Evolutionary conservation across 169 alveolate genomes (phyloP).

Genomic region (Plasmodium malariae): DNA sequence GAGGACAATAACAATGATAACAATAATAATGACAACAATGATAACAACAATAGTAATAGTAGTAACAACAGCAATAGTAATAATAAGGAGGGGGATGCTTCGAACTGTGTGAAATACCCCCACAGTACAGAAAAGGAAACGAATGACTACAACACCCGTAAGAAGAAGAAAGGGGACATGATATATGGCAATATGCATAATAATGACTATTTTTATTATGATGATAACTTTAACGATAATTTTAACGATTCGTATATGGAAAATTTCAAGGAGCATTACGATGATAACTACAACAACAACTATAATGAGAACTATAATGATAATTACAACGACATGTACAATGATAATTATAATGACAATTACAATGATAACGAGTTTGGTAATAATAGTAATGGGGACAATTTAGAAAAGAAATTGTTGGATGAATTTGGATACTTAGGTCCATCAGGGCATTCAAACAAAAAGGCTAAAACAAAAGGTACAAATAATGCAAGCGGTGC

Average conservation of each 20-base stretch:
- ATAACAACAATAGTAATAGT: not conserved
- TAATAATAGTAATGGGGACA: not conserved
- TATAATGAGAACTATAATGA: constrained; percentile 1
- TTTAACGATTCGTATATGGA: too few relatives aligned
- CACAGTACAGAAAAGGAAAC: constrained; percentile 35
- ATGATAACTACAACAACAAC: not conserved
- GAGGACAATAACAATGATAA: not conserved
- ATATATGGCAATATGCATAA: constrained; percentile 9
- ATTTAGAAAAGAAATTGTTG: not conserved
- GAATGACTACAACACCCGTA: constrained; percentile 40
- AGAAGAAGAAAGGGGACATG: constrained; percentile 27
- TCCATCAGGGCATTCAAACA: not conserved
- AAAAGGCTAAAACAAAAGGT: not conserved
- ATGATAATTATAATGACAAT: constrained; percentile 19
- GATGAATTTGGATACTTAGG: not conserved
- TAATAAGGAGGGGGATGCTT: not conserved
- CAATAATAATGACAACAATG: not conserved
- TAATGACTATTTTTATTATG: constrained; percentile 31
- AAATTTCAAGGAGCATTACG: too few relatives aligned
- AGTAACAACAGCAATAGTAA: not conserved
- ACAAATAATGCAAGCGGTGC: too few relatives aligned
- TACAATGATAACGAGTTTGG: constrained; percentile 1
- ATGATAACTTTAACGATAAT: constrained; percentile 11
- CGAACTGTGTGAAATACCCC: constrained; percentile 5
- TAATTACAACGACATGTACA: not conserved